These are phyloP conservation scores for Ustilago loliicola DNA, from an alignment of 1,284 basidiomycete species.

Conservation along the genomic window DNA sequence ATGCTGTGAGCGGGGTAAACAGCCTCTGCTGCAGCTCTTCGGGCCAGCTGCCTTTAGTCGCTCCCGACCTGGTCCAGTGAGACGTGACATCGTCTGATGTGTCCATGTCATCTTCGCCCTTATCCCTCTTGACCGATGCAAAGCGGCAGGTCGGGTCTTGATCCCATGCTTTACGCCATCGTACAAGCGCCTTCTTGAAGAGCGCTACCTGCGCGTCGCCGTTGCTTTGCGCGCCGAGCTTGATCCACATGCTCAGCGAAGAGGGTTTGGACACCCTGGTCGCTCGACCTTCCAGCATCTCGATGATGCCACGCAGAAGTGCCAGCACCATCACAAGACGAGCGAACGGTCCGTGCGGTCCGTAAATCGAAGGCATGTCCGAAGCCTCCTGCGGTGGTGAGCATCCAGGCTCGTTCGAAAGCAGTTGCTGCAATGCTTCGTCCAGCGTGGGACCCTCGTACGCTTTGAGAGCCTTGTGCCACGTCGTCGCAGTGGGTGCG, in stretches of 20 bases:
- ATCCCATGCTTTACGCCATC: constrained; percentile 64
- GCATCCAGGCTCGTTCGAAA: constrained; percentile 25
- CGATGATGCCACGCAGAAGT: constrained; percentile 63
- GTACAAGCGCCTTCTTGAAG: constrained; percentile 53
- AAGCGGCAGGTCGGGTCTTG: constrained; percentile 50
- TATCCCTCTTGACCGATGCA: constrained; percentile 45
- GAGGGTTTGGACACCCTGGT: constrained; percentile 44
- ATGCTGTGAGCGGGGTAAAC: constrained; percentile 60
- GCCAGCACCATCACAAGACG: constrained; percentile 57
- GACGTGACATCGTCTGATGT: constrained; percentile 9
- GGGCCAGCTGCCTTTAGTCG: constrained; percentile 27
- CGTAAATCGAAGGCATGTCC: constrained; percentile 39
- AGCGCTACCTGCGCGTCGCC: constrained; percentile 40
- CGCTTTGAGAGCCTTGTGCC: constrained; percentile 34
- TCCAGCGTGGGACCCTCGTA: constrained; percentile 55
- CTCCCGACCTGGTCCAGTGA: constrained; percentile 11
- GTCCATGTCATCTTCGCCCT: constrained; percentile 12
- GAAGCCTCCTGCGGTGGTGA: constrained; percentile 12
- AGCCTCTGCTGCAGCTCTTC: constrained; percentile 34
- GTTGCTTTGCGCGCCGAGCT: constrained; percentile 12
- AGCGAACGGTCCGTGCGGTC: constrained; percentile 61
- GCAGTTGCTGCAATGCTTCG: constrained; percentile 53
- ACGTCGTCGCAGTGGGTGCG: constrained; percentile 46
- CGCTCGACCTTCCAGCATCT: constrained; percentile 57
- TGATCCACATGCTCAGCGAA: constrained; percentile 47